Conservation (phyloP, 2,329 filamentous ascomycete genomes). For the Aspergillus fumigatiaffinis region DNA sequence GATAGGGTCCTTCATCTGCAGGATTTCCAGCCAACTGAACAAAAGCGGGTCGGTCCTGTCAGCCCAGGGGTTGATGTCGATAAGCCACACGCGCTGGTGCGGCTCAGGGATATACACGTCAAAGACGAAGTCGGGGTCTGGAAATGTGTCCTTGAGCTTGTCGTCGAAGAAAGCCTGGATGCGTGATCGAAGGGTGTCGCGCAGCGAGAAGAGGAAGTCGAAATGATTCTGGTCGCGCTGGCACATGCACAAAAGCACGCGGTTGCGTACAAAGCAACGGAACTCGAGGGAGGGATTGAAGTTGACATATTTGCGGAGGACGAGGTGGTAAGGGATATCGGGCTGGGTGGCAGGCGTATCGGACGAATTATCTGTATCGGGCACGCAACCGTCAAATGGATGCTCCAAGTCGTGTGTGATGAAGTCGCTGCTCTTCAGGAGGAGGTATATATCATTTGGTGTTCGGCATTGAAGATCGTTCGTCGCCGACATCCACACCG, state of each 20-base stretch:
- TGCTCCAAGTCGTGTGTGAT: constrained; percentile 91
- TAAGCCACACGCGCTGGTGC: constrained; percentile 73
- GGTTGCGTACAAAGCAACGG: constrained; percentile 85
- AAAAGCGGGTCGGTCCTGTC: constrained; percentile 80
- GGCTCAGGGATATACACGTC: constrained; percentile 84
- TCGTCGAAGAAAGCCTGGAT: constrained; percentile 75
- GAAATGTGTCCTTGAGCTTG: constrained; percentile 71
- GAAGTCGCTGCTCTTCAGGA: constrained; percentile 93
- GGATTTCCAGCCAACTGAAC: constrained; percentile 84
- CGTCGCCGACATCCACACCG: constrained; percentile 79
- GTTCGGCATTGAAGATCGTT: constrained; percentile 90
- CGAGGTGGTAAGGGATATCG: constrained; percentile 69
- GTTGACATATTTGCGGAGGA: constrained; percentile 82
- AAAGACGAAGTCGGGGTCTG: constrained; percentile 79
- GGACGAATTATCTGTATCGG: constrained; percentile 26
- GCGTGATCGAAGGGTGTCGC: constrained; percentile 61
- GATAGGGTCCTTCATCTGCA: constrained; percentile 58
- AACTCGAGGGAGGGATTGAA: constrained; percentile 92
- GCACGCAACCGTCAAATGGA: constrained; percentile 73
- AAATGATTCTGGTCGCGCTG: constrained; percentile 91
- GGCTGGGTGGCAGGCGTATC: constrained; percentile 17
- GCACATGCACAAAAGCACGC: constrained; percentile 74
- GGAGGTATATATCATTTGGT: constrained; percentile 86
- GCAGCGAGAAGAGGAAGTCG: constrained; percentile 70
- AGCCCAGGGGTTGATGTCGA: constrained; percentile 96